Evolutionary conservation across 1,284 basidiomycete species (phyloP).

Genomic region (Sporisorium exsertum): DNA sequence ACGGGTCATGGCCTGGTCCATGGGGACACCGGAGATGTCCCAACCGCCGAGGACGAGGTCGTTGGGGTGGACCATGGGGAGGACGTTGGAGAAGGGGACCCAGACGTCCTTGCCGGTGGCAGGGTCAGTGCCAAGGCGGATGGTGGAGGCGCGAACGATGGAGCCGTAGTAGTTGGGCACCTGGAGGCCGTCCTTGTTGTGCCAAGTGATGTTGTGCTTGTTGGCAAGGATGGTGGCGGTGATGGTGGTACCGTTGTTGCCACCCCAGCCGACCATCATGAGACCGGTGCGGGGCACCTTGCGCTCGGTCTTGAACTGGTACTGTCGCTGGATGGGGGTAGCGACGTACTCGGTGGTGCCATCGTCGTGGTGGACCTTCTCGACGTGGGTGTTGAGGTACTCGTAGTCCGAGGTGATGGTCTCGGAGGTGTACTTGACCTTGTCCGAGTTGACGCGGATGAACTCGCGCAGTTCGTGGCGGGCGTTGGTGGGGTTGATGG

Average conservation of each 20-base stretch:
- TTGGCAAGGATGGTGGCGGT: conserved; percentile 96
- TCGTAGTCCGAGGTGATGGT: conserved; percentile 64
- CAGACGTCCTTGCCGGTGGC: conserved; percentile 88
- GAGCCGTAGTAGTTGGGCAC: conserved; percentile 86
- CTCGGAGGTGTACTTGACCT: conserved; percentile 63
- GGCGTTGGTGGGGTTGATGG: conserved; percentile 66
- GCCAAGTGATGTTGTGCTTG: conserved; percentile 92
- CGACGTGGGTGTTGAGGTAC: conserved; percentile 68
- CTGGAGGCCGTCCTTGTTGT: conserved; percentile 91
- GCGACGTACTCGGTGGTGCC: conserved; percentile 66
- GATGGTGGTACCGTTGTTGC: conserved; percentile 96
- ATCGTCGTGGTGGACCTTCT: conserved; percentile 57
- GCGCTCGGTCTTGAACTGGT: conserved; percentile 89
- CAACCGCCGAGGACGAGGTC: conserved; percentile 96
- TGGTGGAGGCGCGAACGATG: conserved; percentile 91
- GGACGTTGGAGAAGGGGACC: conserved; percentile 90
- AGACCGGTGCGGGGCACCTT: conserved; percentile 92
- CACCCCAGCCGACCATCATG: conserved; percentile 96
- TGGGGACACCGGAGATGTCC: conserved; percentile 88
- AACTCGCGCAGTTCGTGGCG: conserved; percentile 66
- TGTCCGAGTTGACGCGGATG: conserved; percentile 67
- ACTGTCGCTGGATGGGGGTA: conserved; percentile 63
- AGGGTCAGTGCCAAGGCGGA: conserved; percentile 88
- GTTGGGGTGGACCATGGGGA: conserved; percentile 98
- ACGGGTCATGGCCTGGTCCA: conserved; percentile 94